phyloP scores from a whole-genome alignment of 495 filamentous ascomycete genomes.

The Pseudevernia furfuracea region DNA sequence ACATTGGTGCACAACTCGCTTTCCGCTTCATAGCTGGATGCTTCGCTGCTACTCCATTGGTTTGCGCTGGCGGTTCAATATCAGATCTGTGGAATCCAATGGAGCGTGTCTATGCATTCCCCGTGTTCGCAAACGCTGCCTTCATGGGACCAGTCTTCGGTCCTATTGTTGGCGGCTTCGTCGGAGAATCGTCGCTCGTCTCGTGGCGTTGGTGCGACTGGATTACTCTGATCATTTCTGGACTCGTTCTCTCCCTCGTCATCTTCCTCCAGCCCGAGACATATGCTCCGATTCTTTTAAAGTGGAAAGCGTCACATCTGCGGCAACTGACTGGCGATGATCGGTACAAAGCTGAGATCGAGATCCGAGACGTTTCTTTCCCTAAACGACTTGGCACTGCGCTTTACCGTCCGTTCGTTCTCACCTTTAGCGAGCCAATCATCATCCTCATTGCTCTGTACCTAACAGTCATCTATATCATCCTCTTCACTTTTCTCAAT shows the following conservation, averaged over 20 bases:
- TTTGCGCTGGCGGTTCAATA: conserved; percentile 45
- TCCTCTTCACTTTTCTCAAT: conserved; percentile 59
- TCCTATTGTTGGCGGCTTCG: conserved; percentile 42
- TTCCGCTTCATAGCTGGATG: conserved; percentile 47
- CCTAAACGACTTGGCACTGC: conserved; percentile 32
- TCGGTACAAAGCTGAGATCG: conserved; percentile 39
- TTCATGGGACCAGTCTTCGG: conserved; percentile 42
- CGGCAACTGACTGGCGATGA: conserved; percentile 40
- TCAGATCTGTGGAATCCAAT: conserved; percentile 45
- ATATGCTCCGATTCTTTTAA: conserved; percentile 43
- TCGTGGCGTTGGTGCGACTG: conserved; percentile 49
- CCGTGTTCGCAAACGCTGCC: conserved; percentile 40
- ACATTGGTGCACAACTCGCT: conserved; percentile 43
- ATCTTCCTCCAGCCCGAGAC: conserved; percentile 47
- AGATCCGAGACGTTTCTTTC: conserved; percentile 36
- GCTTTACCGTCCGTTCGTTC: conserved; percentile 39
- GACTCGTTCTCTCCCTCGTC: conserved; percentile 35
- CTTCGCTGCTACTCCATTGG: conserved; percentile 47
- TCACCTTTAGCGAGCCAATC: conserved; percentile 42
- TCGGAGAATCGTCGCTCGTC: conserved; percentile 35
- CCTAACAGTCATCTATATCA: conserved; percentile 55
- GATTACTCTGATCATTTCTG: conserved; percentile 44
- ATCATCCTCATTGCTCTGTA: conserved; percentile 51
- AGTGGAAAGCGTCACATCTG: conserved; percentile 45
- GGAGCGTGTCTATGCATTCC: conserved; percentile 43